phyloP scores from a whole-genome alignment of 2,329 filamentous ascomycete species.

The Aureobasidium sp. region DNA sequence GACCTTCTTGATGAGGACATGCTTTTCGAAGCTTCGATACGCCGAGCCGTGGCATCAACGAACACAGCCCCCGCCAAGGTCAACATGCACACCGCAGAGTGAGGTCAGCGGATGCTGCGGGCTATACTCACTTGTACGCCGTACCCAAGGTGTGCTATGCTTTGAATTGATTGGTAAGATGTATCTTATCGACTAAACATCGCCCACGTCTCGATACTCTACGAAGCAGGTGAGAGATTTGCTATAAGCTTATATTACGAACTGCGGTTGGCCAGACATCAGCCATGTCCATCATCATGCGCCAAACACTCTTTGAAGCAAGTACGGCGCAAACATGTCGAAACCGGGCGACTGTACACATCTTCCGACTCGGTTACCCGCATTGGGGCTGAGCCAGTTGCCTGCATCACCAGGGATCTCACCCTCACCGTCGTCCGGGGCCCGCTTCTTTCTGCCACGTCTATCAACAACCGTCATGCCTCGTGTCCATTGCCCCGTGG shows the following conservation, averaged over 20 bases:
- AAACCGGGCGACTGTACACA: slow-evolving; percentile 62
- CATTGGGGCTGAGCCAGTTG: slow-evolving; percentile 64
- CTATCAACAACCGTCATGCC: slow-evolving; percentile 84
- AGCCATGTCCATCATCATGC: slow-evolving; percentile 2
- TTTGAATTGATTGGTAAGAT: not conserved
- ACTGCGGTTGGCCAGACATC: not conserved
- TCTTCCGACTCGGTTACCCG: slow-evolving; percentile 73
- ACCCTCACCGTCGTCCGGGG: slow-evolving; percentile 37
- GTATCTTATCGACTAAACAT: not conserved
- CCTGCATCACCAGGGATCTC: slow-evolving; percentile 60
- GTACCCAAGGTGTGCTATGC: not conserved
- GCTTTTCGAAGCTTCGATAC: slow-evolving; percentile 2
- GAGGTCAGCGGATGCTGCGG: not conserved
- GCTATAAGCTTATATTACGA: not conserved
- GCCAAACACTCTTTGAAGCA: slow-evolving; percentile 22
- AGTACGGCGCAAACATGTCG: slow-evolving; percentile 32
- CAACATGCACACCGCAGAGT: not conserved
- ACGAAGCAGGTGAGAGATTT: not conserved
- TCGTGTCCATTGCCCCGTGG: slow-evolving; percentile 84
- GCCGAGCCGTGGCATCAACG: not conserved
- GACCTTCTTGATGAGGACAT: not conserved
- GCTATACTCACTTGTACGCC: not conserved
- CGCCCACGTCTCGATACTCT: not conserved
- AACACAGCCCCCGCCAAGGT: slow-evolving; percentile 8
- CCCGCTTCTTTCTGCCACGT: slow-evolving; percentile 49